Conservation (phyloP, 1,284 basidiomycete genomes). For the Athelia psychrophila region DNA sequence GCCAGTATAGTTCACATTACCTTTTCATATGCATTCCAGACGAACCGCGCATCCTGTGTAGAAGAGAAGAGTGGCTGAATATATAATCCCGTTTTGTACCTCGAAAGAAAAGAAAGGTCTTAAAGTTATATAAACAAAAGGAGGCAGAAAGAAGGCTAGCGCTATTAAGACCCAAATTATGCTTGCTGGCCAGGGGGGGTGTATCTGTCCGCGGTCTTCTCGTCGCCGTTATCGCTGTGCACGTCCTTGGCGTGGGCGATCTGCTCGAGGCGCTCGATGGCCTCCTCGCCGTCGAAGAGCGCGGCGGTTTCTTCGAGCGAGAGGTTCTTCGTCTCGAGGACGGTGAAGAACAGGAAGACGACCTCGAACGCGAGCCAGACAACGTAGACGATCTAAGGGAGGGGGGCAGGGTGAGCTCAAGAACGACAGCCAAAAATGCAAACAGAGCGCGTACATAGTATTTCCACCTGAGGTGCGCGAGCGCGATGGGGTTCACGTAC, state of each 20-base stretch:
- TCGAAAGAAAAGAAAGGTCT: too few relatives aligned
- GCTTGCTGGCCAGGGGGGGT: too few relatives aligned
- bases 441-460: slow-evolving; percentile 49
- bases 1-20: too few relatives aligned
- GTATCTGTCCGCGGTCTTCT: too few relatives aligned
- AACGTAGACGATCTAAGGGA: slow-evolving; percentile 60
- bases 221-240: too few relatives aligned
- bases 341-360: slow-evolving; percentile 60
- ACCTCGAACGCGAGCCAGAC: slow-evolving; percentile 64
- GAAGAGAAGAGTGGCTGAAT: too few relatives aligned
- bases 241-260: slow-evolving; percentile 3
- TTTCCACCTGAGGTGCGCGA: slow-evolving; percentile 58
- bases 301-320: slow-evolving; percentile 74
- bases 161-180: too few relatives aligned
- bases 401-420: not conserved
- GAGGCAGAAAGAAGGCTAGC: too few relatives aligned
- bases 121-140: too few relatives aligned
- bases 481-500: slow-evolving; percentile 77
- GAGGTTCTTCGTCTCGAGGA: slow-evolving; percentile 71
- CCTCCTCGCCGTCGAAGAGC: slow-evolving; percentile 68
- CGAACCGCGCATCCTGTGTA: too few relatives aligned
- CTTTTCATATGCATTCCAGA: too few relatives aligned
- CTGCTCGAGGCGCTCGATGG: slow-evolving; percentile 35
- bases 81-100: too few relatives aligned
- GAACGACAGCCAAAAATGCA: not conserved